Evolutionary conservation across 1,139 yeast species (phyloP), one percentile per base, ranked within the genome.

Genomic region (Geotrichum carabidarum): DNA sequence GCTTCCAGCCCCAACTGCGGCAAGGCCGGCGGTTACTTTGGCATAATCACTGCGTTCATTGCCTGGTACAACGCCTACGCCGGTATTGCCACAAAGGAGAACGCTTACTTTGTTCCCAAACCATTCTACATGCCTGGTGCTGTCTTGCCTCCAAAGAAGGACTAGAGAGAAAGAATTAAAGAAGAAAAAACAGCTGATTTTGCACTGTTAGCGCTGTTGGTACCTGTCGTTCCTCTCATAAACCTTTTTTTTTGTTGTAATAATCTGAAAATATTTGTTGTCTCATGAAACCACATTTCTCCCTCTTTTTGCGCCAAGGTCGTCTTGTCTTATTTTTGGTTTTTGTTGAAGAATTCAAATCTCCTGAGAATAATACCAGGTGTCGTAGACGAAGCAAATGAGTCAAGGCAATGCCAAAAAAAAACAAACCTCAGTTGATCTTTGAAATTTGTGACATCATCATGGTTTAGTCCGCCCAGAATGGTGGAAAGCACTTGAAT

Each of bases 41-140:
- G 95, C 43, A 66, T 88, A 11, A 69, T 86, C 30, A 82, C 90
- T 40, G 87, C 95, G 1, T 79, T 85, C 62, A 68, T 79, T 50
- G 94, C 94, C 14, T 88, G 91, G 90, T 87, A 86, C 66, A 86
- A 86, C 68, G 95, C 95, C 4, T 86, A 80, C 63, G 91, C 95
- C 8, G 95, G 95, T 80, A 69, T 89, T 56, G 86, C 91, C 50
- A 56, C 78, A 60, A 72, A 59, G 71, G 60, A 85, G 80, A 69
- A 87, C 72, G 75, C 88, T 12, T 87, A 85, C 71, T 57, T 87
- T 56, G 73, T 79, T 36, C 76, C 82, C 55, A 77, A 73, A 67
- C 83, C 83, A 37, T 36, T 68, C 27, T 66, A 54, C 59, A 64
- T 70, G 71, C 73, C 73, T 14, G 70, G 71, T n/a, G 67, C 69